Base-by-base conservation (phyloP, 768 basidiomycete species). In the Tulasnella sp. region DNA sequence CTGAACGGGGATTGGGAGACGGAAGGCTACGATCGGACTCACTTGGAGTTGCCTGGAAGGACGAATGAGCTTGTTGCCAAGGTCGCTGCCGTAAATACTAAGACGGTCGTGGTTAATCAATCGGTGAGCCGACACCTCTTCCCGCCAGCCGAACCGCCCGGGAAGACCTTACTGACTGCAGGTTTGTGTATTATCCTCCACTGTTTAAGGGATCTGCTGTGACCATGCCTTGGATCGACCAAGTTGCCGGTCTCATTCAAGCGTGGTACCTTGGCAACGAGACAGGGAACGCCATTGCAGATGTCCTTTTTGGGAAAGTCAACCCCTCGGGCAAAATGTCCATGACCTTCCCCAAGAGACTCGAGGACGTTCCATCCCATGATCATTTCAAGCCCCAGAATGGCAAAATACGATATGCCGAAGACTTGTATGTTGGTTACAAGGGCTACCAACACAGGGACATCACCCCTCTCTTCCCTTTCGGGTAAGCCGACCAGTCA, bases 241-340 rank as follows among this genome's bases (percentile, higher is more conserved):
- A 88, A 46, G 90, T 92, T 24, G 84, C 86, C 11, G 89, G 89
- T 8, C 84, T 94, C 31, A 81, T 93, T 1, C 91, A 93, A 79
- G 87, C 91, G 7, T 92, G 91, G 91, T 92, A 91, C 83, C 88
- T 88, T 2, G 92, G 92, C 0, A 93, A 93, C 82, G 92, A 92
- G 84, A 86, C 87, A 50, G 92, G 92, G 28, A 91, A 91, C 83
- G 90, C 91, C 0, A 89, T 93, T 79, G 89, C 90, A 24, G 92
- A 93, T 84, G 87, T 92, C 24, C 78, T 93, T 37, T 92, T 89
- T 82, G 92, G 92, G 44, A 87, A 86, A 73, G 87, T 92, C 76
- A 92, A 93, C 83, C 92, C 92, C 7, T 85, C 88, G 76, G 91
- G 90, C 8, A 88, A 90, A 22, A 87, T 93, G 41, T 90, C 92